Evolutionary conservation across 2,329 filamentous ascomycete genomes (phyloP), one percentile per base, ranked within the genome.

Genomic region (Plectosphaerella cucumerina): DNA sequence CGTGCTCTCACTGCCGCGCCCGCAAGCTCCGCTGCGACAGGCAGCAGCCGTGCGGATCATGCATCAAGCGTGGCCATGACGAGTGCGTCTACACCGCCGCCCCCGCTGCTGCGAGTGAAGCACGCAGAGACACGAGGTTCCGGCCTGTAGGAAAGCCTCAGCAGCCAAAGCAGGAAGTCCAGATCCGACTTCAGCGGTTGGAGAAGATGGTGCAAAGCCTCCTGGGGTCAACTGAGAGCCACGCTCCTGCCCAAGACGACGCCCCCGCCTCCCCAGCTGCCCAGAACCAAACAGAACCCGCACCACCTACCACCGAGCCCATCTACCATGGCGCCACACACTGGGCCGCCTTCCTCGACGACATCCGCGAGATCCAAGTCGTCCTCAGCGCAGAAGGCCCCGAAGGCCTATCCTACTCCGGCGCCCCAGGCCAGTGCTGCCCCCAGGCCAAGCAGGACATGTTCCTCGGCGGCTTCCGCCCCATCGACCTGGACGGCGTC

Each of bases 11-110:
- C 41, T 75, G 72, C 51, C 72, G 73, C 53, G 60, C 59, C 17
- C 70, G 72, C 51, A 75, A 75, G 59, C 65, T 70, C 6, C 68
- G 66, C 49, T 75, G 72, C 53, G 72, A 75, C 53, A 39, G 20
- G n/a, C 21, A 47, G 15, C 20, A 21, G 26, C n/a, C 26, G 47
- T 26, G 26, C 49, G 23, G 22, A 33, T 17, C 26, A 18, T 33
- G 17, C 6, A 20, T 1, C 34, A 39, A 5, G n/a, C 22, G 21
- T 6, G 42, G 20, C 6, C 37, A 45, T 4, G 35, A 12, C 34
- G 2, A 44, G 35, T 39, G 15, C 14, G 4, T 15, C 35, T 31
- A 35, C 15, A 47, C 58, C 58, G 60, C 60, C 51, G 51, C 52
- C 31, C 48, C 49, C 8, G 51, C 14, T 12, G 34, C 50, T 17